These are phyloP conservation scores for Suillus fuscotomentosus DNA, from an alignment of 768 basidiomycete species.

Conservation along the genomic window DNA sequence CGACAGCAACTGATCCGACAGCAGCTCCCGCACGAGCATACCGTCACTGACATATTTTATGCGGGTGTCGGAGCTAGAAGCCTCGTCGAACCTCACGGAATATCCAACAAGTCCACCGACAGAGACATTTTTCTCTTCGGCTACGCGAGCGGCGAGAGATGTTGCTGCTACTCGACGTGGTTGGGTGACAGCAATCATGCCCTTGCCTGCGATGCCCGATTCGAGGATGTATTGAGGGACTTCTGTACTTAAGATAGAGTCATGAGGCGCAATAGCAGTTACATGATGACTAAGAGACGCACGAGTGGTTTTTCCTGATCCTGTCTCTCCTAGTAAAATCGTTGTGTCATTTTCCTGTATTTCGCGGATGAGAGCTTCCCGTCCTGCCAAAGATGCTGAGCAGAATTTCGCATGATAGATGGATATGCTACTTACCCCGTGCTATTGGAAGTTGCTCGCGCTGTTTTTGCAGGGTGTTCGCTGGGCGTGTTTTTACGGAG, in stretches of 20 bases:
- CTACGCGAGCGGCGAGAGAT: constrained; percentile 89
- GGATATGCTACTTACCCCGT: constrained; percentile 48
- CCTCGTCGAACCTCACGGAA: constrained; percentile 94
- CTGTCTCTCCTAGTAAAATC: constrained; percentile 93
- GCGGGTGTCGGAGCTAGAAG: constrained; percentile 64
- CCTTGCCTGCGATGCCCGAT: constrained; percentile 65
- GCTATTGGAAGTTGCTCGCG: constrained; percentile 76
- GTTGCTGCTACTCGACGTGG: constrained; percentile 95
- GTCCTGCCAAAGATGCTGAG: constrained; percentile 45
- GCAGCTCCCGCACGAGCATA: constrained; percentile 92
- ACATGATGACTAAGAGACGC: constrained; percentile 34
- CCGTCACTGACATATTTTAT: constrained; percentile 98
- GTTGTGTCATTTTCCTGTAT: constrained; percentile 79
- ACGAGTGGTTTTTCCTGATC: constrained; percentile 99
- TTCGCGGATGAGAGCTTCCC: constrained; percentile 70
- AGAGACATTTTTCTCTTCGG: constrained; percentile 70
- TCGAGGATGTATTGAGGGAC: constrained; percentile 95
- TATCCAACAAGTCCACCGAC: constrained; percentile 88
- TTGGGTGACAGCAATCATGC: constrained; percentile 90
- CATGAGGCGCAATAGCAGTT: constrained; percentile 1
- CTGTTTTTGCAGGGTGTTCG: constrained; percentile 53
- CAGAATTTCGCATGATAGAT: background rate
- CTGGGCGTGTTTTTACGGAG: constrained; percentile 9
- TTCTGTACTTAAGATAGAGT: constrained; percentile 54
- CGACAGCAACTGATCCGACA: constrained; percentile 72